Base-by-base conservation (phyloP, 2,329 filamentous ascomycete genomes). In the Zasmidium cellare region DNA sequence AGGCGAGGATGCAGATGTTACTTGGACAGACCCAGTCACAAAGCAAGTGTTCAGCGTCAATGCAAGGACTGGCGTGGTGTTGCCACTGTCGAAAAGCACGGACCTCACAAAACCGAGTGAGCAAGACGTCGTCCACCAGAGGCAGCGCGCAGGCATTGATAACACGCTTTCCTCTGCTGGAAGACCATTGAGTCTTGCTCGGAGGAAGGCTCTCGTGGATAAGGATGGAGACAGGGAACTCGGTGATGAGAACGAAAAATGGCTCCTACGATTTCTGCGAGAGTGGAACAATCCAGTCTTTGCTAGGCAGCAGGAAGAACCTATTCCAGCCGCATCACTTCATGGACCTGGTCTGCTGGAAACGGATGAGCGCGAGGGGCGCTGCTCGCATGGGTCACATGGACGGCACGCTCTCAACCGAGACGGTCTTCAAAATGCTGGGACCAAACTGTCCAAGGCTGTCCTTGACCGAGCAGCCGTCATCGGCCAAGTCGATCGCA, bases 401-500 rank as follows among this genome's bases (percentile, higher is more conserved):
- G 31, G 50, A 23, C 20, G 9, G 20, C 50, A 45, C 16, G 1
- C 9, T 23, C n/a, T 46, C 14, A n/a, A 23, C 31, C 41, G 47
- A 47, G 41, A 41, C 48, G 14, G 18, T 22, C 24, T 35, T 1
- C 12, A 44, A 19, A 49, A 24, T n/a, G 48, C 50, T 18, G 64
- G 60, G 0, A 73, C 66, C 16, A 73, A 69, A 56, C 62, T 97
- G 1, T 89, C 87, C 0, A 90, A 87, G 63, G 68, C 77, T 3
- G 81, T 80, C 0, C 76, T 97, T 9, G 70, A 73, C 1, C 69
- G 75, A 7, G 89, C 90, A 0, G 75, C 83, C 50, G 79, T 96
- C 0, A 82, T 99, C 45, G 82, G 86, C 0, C 94, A 99, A 69
- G 88, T 99, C 1, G 93, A 97, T 71, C 81, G 79, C 14, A 99